Base-by-base conservation (phyloP, 345 rosid species). In the Cardamine occulta region DNA sequence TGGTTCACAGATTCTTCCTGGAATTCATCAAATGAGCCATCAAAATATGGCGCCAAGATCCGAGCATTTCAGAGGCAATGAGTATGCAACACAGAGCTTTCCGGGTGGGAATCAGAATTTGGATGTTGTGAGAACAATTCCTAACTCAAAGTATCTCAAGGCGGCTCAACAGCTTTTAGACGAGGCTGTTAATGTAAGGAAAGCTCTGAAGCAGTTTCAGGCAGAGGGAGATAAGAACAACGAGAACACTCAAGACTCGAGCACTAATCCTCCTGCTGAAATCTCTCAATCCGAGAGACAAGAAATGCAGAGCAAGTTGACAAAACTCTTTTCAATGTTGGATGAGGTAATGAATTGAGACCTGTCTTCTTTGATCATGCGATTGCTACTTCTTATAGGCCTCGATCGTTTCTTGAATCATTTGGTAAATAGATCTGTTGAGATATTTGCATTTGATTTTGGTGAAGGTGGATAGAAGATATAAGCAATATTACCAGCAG, bases 401-500 rank as follows among this genome's bases (percentile, higher is more conserved):
- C 19, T 72, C 0, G 2, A 18, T 7, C 23, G 0, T 34, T 24
- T 69, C 21, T 64, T 55, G 37, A 45, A 23, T 40, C 24, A 31
- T 65, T 74, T 64, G 45, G 39, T 31, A 14, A 24, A 17, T 56
- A 21, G n/a, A 44, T 14, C 29, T 44, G 32, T 73, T 63, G 37
- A 63, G 54, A 10, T 8, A 2, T 32, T 65, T 65, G 61, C 19
- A 60, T 31, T 61, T 73, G 57, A 29, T 62, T 12, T 54, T 73
- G 71, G 34, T 55, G 26, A 62, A 96, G 99, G 99, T 96, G 73
- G 98, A 93, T 82, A 86, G 87, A 74, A 86, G 93, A 86, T 96
- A 91, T 87, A 96, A 88, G 73, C 99, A 91, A 73, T 96, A 96
- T 68, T 83, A 85, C 85, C 93, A 96, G 75, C 99, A 96, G 84